A percentile compares a stretch with the other conserved stretches of the same genome.
These are phyloP conservation scores for Pythium phragmiticola DNA, from an alignment of 352 stramenopile species.

Conservation along the genomic window DNA sequence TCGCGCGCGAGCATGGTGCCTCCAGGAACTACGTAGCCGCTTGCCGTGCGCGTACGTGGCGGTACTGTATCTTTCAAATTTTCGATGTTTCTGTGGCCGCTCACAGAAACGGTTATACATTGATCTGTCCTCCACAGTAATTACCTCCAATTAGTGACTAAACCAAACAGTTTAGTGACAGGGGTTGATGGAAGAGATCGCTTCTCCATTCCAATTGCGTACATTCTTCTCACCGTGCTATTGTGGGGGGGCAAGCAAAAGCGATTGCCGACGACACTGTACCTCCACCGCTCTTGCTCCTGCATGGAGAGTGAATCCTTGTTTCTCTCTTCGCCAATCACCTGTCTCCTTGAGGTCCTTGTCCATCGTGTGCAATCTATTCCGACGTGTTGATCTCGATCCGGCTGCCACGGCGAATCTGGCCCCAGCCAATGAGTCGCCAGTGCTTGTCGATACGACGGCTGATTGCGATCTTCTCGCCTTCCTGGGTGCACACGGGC, in stretches of 20 bases:
- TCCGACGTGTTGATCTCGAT: slow-evolving; percentile 89
- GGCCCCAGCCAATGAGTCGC: slow-evolving; percentile 99
- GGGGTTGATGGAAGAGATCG: neutral
- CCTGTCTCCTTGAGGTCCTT: neutral
- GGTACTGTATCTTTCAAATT: slow-evolving; percentile 7
- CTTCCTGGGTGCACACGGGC: slow-evolving; percentile 99
- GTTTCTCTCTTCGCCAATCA: neutral
- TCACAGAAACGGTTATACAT: neutral
- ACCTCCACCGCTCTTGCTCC: neutral
- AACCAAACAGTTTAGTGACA: neutral
- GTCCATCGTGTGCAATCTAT: slow-evolving; percentile 57
- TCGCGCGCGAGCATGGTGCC: slow-evolving; percentile 32
- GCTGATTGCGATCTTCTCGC: slow-evolving; percentile 99
- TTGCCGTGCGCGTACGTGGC: no score
- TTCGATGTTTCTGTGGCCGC: neutral
- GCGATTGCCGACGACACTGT: slow-evolving; percentile 3
- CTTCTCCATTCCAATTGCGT: slow-evolving; percentile 18
- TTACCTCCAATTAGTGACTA: neutral
- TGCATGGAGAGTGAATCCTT: neutral
- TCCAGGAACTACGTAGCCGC: no score
- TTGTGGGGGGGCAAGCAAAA: slow-evolving; percentile 9
- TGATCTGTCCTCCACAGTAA: slow-evolving; percentile 20
- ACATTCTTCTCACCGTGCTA: slow-evolving; percentile 31
- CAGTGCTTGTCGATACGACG: slow-evolving; percentile 99
- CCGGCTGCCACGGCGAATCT: slow-evolving; percentile 97